Evolutionary conservation across 495 filamentous ascomycete genomes (phyloP), one percentile per base, ranked within the genome.

Genomic region (Stereocaulon alpinum): DNA sequence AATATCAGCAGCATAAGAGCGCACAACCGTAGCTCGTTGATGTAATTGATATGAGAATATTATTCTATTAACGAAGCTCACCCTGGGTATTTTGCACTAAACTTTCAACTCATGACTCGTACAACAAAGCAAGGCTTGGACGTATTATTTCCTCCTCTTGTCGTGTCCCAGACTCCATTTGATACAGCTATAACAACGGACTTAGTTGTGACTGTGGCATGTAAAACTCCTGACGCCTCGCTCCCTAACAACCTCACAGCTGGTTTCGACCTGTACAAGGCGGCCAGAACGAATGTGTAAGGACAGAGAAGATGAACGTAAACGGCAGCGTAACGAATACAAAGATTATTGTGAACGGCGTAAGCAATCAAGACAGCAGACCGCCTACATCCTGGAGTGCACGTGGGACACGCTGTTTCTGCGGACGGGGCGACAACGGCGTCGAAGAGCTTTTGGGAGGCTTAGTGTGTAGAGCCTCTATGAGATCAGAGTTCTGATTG

Each of bases 381-480:
- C 80, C 80, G 6, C 82, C 81, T 0, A 76, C 76, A 67, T 85
- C 82, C 57, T 76, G 72, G 11, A 85, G 66, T 58, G 78, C 76
- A 61, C 70, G 63, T 54, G 37, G 30, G 18, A 22, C 6, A 24
- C 62, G 27, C 66, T 64, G 40, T 61, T 55, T 27, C 61, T 67
- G 15, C 61, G 63, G 9, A 64, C 54, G 2, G 67, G 67, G 1
- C 61, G 32, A 47, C 57, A 29, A 63, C 53, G 52, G 58, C 58
- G 47, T 55, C 17, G 40, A 55, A 44, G 40, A 64, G 61, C 40
- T 61, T 56, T 45, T 68, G 0, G 71, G 68, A 34, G 67, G 55
- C 49, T 60, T 56, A 29, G 56, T 64, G 55, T 73, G 73, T 43
- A 69, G 64, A 30, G 74, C 72, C 24, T 73, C 61, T 55, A 68